Percentiles rank a stretch among this genome's conserved stretches.
phyloP scores from a whole-genome alignment of 2,329 filamentous ascomycete genomes.

The Chaetomiaceae sp. region DNA sequence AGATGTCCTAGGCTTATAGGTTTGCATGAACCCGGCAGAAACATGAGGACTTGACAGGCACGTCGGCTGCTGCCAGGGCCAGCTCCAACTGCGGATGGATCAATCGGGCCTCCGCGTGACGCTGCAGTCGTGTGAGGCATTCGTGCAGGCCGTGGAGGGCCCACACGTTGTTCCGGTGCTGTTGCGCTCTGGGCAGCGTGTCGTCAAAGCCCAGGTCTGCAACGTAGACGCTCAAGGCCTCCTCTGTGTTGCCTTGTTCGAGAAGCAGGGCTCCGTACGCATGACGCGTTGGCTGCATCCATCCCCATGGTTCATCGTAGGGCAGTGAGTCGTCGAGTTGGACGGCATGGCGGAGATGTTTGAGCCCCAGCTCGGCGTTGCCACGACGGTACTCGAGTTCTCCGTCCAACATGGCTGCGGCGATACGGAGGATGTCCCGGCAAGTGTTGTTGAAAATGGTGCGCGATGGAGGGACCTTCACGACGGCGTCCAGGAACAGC shows the following conservation, averaged over 20 bases:
- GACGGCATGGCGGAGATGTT: slow-evolving; percentile 51
- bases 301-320: slow-evolving; percentile 72
- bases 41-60: slow-evolving; percentile 52
- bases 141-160: slow-evolving; percentile 67
- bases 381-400: slow-evolving; percentile 65
- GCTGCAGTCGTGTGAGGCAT: slow-evolving; percentile 53
- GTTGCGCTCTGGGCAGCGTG: slow-evolving; percentile 56
- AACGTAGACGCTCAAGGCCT: slow-evolving; percentile 52
- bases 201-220: slow-evolving; percentile 56
- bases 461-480: slow-evolving; percentile 50
- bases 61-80: slow-evolving; percentile 52
- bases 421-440: slow-evolving; percentile 56
- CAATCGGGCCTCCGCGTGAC: slow-evolving; percentile 34
- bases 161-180: slow-evolving; percentile 71
- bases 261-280: slow-evolving; percentile 63
- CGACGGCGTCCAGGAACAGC: slow-evolving; percentile 46
- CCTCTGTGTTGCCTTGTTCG: slow-evolving; percentile 55
- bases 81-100: slow-evolving; percentile 40
- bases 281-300: slow-evolving; percentile 70
- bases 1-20: not conserved
- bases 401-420: slow-evolving; percentile 62
- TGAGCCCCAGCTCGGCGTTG: slow-evolving; percentile 53
- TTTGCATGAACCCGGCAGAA: slow-evolving; percentile 40
- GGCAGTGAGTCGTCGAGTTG: slow-evolving; percentile 55
- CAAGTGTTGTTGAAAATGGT: slow-evolving; percentile 65